Percentiles rank a stretch among this genome's conserved stretches.
These are phyloP conservation scores for Paraphoma chrysanthemicola DNA, from an alignment of 2,329 filamentous ascomycete species.

Conservation along the genomic window DNA sequence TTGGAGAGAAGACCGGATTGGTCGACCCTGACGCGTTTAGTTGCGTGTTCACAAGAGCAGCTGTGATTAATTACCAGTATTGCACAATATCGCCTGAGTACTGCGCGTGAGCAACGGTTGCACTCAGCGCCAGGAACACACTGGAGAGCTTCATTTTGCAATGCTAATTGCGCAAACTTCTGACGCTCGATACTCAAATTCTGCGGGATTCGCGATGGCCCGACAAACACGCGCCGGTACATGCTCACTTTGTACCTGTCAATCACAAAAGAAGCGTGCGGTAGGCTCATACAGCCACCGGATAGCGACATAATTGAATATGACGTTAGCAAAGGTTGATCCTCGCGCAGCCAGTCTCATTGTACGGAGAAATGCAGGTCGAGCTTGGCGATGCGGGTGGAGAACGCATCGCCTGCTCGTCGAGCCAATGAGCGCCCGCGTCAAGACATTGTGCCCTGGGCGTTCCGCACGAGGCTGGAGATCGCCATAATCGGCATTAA, in stretches of 20 bases:
- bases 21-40: constrained; percentile 18
- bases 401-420: neutral
- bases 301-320: constrained; percentile 1
- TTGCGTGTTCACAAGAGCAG: neutral
- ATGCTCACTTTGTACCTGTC: neutral
- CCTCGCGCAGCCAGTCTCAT: neutral
- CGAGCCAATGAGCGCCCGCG: neutral
- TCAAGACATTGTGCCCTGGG: neutral
- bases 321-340: neutral
- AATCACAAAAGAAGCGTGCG: neutral
- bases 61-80: constrained; percentile 18
- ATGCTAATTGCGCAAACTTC: neutral
- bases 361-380: neutral
- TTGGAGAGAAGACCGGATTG: constrained; percentile 28
- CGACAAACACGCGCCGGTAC: neutral
- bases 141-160: neutral
- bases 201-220: too few relatives aligned
- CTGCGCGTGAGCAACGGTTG: constrained; percentile 7
- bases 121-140: constrained; percentile 36
- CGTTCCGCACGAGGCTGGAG: neutral
- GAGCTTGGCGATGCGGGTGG: neutral
- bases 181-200: neutral
- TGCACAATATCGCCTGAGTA: constrained; percentile 28
- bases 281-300: neutral
- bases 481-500: neutral